Conservation (phyloP, 371 early-diverging fungal genomes). For the Mortierella sp. region DNA sequence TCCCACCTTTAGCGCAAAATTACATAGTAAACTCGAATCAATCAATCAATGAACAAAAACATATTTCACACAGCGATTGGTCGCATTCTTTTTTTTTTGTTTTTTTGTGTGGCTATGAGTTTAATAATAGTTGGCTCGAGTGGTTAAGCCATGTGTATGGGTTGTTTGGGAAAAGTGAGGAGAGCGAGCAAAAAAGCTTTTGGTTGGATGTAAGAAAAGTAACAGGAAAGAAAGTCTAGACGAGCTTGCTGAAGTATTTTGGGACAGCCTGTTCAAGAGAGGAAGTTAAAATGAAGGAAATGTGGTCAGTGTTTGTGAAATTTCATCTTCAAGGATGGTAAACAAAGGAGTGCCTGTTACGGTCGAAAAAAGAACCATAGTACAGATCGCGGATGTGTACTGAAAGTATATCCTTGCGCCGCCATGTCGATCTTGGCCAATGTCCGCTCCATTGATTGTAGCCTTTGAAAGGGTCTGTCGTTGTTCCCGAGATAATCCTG, state of each 20-base stretch:
- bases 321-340: neutral
- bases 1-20: neutral
- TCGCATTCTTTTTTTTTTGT: neutral
- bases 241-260: constrained; percentile 51
- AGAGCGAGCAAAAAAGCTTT: neutral
- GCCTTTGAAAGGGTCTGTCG: too few relatives aligned
- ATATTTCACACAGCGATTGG: neutral
- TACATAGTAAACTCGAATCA: neutral
- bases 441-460: too few relatives aligned
- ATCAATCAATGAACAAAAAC: neutral
- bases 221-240: constrained; percentile 21
- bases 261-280: constrained; percentile 35
- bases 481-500: too few relatives aligned
- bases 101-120: neutral
- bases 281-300: too few relatives aligned
- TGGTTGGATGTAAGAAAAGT: constrained; percentile 1
- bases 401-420: too few relatives aligned
- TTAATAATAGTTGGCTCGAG: constrained; percentile 6
- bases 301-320: neutral
- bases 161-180: neutral
- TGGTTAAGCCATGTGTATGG: constrained; percentile 11
- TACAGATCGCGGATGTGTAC: too few relatives aligned
- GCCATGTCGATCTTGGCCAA: too few relatives aligned
- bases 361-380: too few relatives aligned
- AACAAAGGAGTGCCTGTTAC: too few relatives aligned